These are phyloP conservation scores for Westerdykella ornata DNA, from an alignment of 2,329 filamentous ascomycete species.

Conservation along the genomic window DNA sequence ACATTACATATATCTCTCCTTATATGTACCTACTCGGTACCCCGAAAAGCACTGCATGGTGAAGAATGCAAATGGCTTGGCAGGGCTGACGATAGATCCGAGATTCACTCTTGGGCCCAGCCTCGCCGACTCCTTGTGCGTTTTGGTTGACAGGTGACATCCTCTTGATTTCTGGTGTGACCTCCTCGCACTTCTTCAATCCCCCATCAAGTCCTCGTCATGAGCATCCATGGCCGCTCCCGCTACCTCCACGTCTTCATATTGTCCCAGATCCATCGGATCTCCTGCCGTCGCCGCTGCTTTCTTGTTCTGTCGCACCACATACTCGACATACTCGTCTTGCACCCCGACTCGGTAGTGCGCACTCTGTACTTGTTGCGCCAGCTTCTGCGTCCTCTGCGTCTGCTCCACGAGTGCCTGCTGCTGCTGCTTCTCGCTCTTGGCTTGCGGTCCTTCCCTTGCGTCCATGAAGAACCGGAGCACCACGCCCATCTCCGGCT, in stretches of 20 bases:
- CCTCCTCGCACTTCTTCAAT: conserved; percentile 5
- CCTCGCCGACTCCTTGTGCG: no score
- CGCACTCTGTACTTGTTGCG: conserved; percentile 47
- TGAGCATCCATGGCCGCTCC: not conserved
- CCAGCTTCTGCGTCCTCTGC: conserved; percentile 45
- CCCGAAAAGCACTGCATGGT: no score
- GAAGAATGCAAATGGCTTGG: no score
- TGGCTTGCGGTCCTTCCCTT: conserved; percentile 33
- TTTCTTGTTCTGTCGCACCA: conserved; percentile 45
- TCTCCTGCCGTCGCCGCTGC: conserved; percentile 22
- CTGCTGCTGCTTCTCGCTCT: conserved; percentile 37
- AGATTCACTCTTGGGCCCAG: no score
- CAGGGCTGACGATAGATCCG: no score
- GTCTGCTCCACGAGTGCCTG: conserved; percentile 46
- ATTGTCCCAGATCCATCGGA: conserved; percentile 35
- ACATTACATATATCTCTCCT: no score
- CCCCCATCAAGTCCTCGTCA: conserved; percentile 38
- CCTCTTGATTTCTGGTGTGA: no score
- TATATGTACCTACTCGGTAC: no score
- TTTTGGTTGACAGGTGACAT: conserved; percentile 17
- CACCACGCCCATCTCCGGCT: conserved; percentile 40
- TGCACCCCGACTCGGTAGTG: conserved; percentile 52
- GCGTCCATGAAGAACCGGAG: conserved; percentile 48
- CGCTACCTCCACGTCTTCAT: conserved; percentile 22
- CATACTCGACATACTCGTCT: conserved; percentile 52